Evolutionary conservation across 805 yeast genomes (phyloP), one percentile per base, ranked within the genome.

Genomic region (Wickerhamiella occidentalis): DNA sequence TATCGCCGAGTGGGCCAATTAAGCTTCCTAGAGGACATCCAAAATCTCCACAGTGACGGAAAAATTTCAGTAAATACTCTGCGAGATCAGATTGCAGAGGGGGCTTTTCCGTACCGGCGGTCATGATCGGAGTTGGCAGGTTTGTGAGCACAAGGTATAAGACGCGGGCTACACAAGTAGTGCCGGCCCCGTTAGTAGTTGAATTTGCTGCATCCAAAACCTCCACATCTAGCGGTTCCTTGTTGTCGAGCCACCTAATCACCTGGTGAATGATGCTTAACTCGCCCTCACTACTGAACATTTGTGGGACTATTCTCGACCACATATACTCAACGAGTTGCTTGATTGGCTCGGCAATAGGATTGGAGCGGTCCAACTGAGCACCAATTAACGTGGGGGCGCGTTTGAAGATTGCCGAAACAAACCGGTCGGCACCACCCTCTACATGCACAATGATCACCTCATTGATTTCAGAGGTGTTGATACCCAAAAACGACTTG

Each of bases 91-190:
- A 46, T 2, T 23, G 13, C 17, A 19, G 19, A 2, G 43, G 11
- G 15, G 47, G 48, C 25, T 48, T 36, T 18, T 26, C 21, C 22
- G 18, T n/a, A 7, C 9, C 18, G 3, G 51, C 45, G 9, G 9
- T 33, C 19, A 57, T 43, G 3, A 56, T 23, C 11, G 51, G 55
- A 21, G 47, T 51, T 0, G 60, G 60, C 5, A 52, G 45, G 44
- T 53, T 51, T 12, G 33, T 22, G 46, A 56, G 47, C 8, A 58
- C n/a, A 1, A 51, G 49, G 29, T 51, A 23, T 3, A 58, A 53
- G 1, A 52, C 55, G 36, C 60, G 60, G 1, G 67, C 63, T 1
- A 65, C 67, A 2, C 80, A 71, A 36, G 70, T 67, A 5, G 68
- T 65, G 2, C 73, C 77, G 13, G 69, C 58, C 13, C 63, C 53